These are phyloP conservation scores for Cyanidiococcus yangmingshanensis DNA, from an alignment of 23 red algal genomes.

Conservation along the genomic window DNA sequence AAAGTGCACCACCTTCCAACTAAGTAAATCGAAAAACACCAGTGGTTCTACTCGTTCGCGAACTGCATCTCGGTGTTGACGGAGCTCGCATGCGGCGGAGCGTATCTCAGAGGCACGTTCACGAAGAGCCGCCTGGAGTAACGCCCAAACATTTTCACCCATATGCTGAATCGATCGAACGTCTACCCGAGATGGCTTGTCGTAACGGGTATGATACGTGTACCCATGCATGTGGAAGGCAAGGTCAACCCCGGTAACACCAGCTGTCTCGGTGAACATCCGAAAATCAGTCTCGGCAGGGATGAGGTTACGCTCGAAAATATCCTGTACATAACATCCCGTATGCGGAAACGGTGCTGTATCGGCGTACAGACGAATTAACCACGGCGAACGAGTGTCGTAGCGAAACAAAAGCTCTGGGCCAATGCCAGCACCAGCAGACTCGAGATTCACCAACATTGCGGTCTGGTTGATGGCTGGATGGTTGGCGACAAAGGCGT, in stretches of 20 bases:
- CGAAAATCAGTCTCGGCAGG: slow-evolving; percentile 93
- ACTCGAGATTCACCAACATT: slow-evolving; percentile 81
- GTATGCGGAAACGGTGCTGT: slow-evolving; percentile 43
- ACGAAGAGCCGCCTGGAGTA: slow-evolving; percentile 16
- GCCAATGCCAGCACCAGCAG: slow-evolving; percentile 48
- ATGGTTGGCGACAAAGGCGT: slow-evolving; percentile 71
- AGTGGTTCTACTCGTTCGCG: neutral
- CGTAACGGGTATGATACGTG: slow-evolving; percentile 75
- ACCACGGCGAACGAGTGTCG: slow-evolving; percentile 61
- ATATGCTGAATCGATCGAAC: slow-evolving; percentile 37
- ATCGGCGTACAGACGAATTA: slow-evolving; percentile 61
- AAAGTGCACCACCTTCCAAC: neutral
- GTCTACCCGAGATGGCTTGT: slow-evolving; percentile 42
- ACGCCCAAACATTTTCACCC: slow-evolving; percentile 37
- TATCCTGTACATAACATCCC: slow-evolving; percentile 43
- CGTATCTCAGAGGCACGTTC: slow-evolving; percentile 24
- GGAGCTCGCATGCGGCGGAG: slow-evolving; percentile 39
- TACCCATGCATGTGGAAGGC: slow-evolving; percentile 62
- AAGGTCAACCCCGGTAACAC: slow-evolving; percentile 70
- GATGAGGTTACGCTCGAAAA: slow-evolving; percentile 56
- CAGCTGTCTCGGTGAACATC: slow-evolving; percentile 54
- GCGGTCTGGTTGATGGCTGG: slow-evolving; percentile 33
- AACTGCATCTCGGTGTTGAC: neutral
- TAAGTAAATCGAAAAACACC: neutral
- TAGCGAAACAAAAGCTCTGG: slow-evolving; percentile 64